Evolutionary conservation across 148 eudicot species (phyloP).

Genomic region (Nepenthes gracilis): DNA sequence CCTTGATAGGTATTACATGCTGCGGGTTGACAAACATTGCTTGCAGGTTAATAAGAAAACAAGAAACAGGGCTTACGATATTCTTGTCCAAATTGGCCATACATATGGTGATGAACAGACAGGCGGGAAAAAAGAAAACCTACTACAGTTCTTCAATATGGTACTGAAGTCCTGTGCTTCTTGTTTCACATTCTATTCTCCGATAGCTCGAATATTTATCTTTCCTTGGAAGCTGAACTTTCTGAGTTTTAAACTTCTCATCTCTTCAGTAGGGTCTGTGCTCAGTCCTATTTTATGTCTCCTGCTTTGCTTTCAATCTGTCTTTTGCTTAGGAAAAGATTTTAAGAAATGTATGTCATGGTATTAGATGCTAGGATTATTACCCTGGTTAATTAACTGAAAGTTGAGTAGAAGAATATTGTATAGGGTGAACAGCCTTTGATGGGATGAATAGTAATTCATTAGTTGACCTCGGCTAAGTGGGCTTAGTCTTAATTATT

Average conservation of each 20-base stretch:
- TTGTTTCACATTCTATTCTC: background rate
- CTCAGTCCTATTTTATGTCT: background rate
- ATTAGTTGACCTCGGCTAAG: too few relatives aligned
- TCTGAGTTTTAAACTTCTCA: too few relatives aligned
- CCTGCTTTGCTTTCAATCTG: background rate
- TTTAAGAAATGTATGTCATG: too few relatives aligned
- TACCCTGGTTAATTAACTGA: too few relatives aligned
- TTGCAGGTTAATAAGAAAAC: constrained; percentile 83
- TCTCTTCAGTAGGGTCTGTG: too few relatives aligned
- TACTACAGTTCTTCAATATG: constrained; percentile 66
- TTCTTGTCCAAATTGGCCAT: constrained; percentile 91
- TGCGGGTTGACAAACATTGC: background rate
- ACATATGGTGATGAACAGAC: constrained; percentile 69
- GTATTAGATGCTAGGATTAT: too few relatives aligned
- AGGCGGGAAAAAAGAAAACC: constrained; percentile 56
- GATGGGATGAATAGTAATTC: too few relatives aligned
- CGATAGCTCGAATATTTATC: background rate
- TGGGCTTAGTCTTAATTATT: too few relatives aligned
- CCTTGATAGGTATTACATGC: background rate
- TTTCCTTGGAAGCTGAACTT: too few relatives aligned
- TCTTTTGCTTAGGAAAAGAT: background rate
- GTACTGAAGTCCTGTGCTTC: constrained; percentile 18
- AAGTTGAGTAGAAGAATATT: too few relatives aligned
- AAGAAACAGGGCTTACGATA: constrained; percentile 88
- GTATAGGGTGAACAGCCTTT: too few relatives aligned